A percentile compares a stretch with the other conserved stretches of the same genome.
Evolutionary conservation across 2,329 filamentous ascomycete species (phyloP).

Genomic region (Coniochaeta ligniaria): DNA sequence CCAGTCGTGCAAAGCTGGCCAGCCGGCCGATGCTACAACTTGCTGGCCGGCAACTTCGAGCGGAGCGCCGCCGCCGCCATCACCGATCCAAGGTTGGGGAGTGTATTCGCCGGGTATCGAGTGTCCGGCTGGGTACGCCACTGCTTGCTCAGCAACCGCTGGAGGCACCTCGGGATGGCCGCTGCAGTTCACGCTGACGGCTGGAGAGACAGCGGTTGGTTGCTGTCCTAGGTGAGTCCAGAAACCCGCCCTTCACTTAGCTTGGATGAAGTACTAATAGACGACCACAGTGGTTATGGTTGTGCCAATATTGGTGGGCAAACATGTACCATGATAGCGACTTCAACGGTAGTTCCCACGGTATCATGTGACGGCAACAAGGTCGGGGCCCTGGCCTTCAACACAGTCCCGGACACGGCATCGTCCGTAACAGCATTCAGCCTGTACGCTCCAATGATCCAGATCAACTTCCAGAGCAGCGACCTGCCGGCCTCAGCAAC

Average conservation of each 20-base stretch:
- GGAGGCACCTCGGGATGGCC: slow-evolving; percentile 13
- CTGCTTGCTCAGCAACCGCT: slow-evolving; percentile 16
- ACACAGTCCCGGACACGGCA: slow-evolving; percentile 10
- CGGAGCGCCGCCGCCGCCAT: slow-evolving; percentile 7
- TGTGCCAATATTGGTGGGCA: slow-evolving; percentile 19
- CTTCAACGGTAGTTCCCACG: slow-evolving; percentile 12
- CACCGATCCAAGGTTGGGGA: slow-evolving; percentile 13
- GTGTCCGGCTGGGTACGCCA: slow-evolving; percentile 16
- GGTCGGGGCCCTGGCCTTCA: slow-evolving; percentile 6
- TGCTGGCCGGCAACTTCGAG: slow-evolving; percentile 16
- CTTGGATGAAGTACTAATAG: neutral
- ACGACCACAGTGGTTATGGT: slow-evolving; percentile 12
- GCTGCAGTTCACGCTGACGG: slow-evolving; percentile 15
- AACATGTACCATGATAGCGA: slow-evolving; percentile 15
- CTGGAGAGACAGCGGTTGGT: slow-evolving; percentile 18
- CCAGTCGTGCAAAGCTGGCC: slow-evolving; percentile 11
- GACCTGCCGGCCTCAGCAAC: slow-evolving; percentile 8
- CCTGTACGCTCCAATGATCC: slow-evolving; percentile 18
- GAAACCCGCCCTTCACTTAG: neutral
- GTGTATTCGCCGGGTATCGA: slow-evolving; percentile 18
- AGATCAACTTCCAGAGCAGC: slow-evolving; percentile 19
- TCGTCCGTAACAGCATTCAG: slow-evolving; percentile 13
- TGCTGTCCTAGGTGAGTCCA: slow-evolving; percentile 17
- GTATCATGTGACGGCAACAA: slow-evolving; percentile 14
- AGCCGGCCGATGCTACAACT: slow-evolving; percentile 10